A percentile compares a stretch with the other conserved stretches of the same genome.
phyloP scores from a whole-genome alignment of 371 early-diverging fungal species.

The Funneliformis caledonium region DNA sequence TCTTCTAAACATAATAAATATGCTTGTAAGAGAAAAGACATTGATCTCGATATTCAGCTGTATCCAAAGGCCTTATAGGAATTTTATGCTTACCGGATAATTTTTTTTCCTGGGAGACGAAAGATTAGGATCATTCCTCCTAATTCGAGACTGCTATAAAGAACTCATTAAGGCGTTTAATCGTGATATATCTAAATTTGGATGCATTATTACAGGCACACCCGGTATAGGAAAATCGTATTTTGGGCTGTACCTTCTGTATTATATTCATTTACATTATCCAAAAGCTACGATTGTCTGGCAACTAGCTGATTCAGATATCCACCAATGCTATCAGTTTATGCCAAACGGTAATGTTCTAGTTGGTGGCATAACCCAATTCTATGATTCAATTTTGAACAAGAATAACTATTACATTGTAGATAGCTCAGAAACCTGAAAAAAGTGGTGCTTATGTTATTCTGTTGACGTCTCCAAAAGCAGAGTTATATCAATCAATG shows the following conservation, averaged over 20 bases:
- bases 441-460: constrained; percentile 4
- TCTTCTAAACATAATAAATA: too few relatives aligned
- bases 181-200: neutral
- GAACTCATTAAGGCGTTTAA: neutral
- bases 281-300: constrained; percentile 20
- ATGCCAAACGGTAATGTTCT: constrained; percentile 15
- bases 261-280: neutral
- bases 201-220: constrained; percentile 25
- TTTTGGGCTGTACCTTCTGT: constrained; percentile 25
- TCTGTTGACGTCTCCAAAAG: constrained; percentile 23
- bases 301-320: neutral
- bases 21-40: too few relatives aligned
- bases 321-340: neutral
- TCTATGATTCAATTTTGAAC: neutral
- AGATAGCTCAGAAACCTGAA: constrained; percentile 4
- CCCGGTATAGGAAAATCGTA: constrained; percentile 27
- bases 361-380: neutral
- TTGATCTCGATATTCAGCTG: neutral
- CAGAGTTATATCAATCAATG: neutral
- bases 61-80: neutral
- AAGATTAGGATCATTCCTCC: constrained; percentile 4
- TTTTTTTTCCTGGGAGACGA: constrained; percentile 16
- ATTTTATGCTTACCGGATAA: constrained; percentile 19
- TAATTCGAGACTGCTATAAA: neutral
- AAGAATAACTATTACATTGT: neutral